Evolutionary conservation across 2,329 filamentous ascomycete genomes (phyloP), one percentile per base, ranked within the genome.

Genomic region (Colletotrichum sp.): DNA sequence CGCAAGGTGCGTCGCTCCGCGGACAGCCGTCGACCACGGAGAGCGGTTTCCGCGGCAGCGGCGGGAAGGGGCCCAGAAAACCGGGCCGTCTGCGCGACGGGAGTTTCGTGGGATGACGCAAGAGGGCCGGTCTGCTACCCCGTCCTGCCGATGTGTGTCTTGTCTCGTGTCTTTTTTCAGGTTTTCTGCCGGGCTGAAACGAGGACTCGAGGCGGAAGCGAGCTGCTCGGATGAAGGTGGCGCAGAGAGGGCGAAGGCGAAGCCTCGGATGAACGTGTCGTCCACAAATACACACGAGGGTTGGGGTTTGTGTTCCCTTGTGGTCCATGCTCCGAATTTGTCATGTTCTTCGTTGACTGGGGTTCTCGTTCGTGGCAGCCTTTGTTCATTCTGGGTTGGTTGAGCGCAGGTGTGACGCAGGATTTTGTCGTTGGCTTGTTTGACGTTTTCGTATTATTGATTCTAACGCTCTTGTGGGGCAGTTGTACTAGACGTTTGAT

Each of bases 41-140:
- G n/a, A 21, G 10, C n/a, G 44, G 44, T 0, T 52, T 52, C 44
- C 44, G 44, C 44, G 44, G n/a, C 36, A 44, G 39, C 39, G 39
- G 44, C 44, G n/a, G 44, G 44, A 52, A 21, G 16, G 44, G n/a
- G n/a, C 44, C 44, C 44, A 8, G 6, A 13, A 21, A 13, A 13
- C 44, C 44, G 6, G 10, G 6, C 0, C n/a, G 0, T 21, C n/a
- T 44, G n/a, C 4, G n/a, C n/a, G 9, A 0, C 2, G 44, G 6
- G 10, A 0, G 44, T 0, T 0, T 49, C n/a, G 44, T 49, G n/a
- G 10, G n/a, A 52, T 52, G 44, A 52, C 10, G n/a, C n/a, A 52
- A 21, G 44, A 49, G 6, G 12, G 12, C 6, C 9, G 44, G 12
- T 52, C 10, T 52, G 44, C 44, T 13, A 4, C 44, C 8, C 18